phyloP scores from a whole-genome alignment of 1,284 basidiomycete genomes.

The Spongiforma sp. region DNA sequence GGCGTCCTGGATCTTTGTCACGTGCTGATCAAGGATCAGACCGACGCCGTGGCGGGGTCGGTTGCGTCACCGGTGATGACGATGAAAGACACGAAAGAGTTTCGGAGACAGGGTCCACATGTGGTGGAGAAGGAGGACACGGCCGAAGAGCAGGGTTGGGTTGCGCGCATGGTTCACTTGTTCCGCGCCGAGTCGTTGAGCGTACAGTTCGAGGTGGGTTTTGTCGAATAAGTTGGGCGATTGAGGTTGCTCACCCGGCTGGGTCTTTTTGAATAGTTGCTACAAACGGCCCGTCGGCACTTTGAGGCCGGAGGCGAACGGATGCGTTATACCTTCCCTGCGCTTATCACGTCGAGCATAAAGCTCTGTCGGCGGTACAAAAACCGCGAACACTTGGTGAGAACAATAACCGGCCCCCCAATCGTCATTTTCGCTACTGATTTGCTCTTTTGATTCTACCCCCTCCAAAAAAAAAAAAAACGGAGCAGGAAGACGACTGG shows the following conservation, averaged over 20 bases:
- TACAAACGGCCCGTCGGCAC: constrained; percentile 88
- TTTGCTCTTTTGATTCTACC: no score
- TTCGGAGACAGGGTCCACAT: constrained; percentile 60
- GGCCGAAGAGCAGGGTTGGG: constrained; percentile 97
- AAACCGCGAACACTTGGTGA: constrained; percentile 67
- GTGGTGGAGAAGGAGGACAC: constrained; percentile 81
- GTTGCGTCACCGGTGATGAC: constrained; percentile 11
- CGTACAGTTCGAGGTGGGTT: constrained; percentile 84
- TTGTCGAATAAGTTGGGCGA: no score
- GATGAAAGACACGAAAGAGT: constrained; percentile 50
- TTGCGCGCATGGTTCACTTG: constrained; percentile 94
- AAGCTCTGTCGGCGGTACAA: constrained; percentile 91
- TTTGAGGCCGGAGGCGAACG: constrained; percentile 92
- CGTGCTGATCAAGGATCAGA: constrained; percentile 89
- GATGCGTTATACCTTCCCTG: constrained; percentile 94
- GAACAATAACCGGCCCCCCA: neutral
- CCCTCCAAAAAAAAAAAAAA: neutral
- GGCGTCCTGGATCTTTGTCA: constrained; percentile 91
- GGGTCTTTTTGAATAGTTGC: constrained; percentile 65
- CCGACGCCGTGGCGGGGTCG: constrained; percentile 58
- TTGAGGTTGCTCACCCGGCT: no score
- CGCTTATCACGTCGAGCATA: constrained; percentile 89
- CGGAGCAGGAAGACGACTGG: constrained; percentile 80
- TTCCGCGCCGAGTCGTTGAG: constrained; percentile 86
- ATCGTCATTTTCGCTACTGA: no score